A percentile compares a stretch with the other conserved stretches of the same genome.
Evolutionary conservation across 2,329 filamentous ascomycete species (phyloP).

Genomic region (Talaromyces verruculosus): DNA sequence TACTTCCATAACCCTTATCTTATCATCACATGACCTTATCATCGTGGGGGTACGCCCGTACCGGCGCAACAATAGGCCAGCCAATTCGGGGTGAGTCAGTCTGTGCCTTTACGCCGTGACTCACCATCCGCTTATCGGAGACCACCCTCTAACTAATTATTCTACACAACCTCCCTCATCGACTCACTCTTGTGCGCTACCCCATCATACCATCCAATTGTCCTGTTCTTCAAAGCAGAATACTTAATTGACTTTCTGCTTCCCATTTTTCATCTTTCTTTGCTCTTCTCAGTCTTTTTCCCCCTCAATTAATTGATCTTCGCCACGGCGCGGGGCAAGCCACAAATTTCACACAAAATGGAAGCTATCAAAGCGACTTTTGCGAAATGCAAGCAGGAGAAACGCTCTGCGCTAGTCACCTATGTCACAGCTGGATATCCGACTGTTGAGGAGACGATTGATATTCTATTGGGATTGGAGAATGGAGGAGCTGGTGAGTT

Average conservation of each 20-base stretch:
- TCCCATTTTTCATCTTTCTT: background rate
- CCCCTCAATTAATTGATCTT: slow-evolving; percentile 9
- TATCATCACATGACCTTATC: slow-evolving; percentile 6
- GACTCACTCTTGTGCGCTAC: background rate
- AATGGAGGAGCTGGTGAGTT: slow-evolving; percentile 79
- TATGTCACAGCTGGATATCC: slow-evolving; percentile 97
- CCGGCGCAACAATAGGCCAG: too few relatives aligned
- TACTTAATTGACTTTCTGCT: background rate
- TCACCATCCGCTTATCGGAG: slow-evolving; percentile 5
- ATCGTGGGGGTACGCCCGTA: background rate
- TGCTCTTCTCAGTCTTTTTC: background rate
- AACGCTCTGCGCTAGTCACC: slow-evolving; percentile 79
- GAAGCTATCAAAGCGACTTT: slow-evolving; percentile 58
- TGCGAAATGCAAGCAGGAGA: slow-evolving; percentile 57
- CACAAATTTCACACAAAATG: slow-evolving; percentile 37
- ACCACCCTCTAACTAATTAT: background rate
- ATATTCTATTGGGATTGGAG: slow-evolving; percentile 85
- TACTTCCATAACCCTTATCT: too few relatives aligned
- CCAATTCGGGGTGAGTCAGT: background rate
- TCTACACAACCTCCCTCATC: background rate
- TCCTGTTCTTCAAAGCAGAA: background rate
- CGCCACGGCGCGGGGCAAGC: slow-evolving; percentile 9
- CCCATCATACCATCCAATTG: background rate
- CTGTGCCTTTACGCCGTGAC: background rate
- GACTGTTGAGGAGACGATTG: slow-evolving; percentile 73